Evolutionary conservation across 305 asterid genomes (phyloP), one percentile per base, ranked within the genome.

Genomic region (Solanum hybrid): DNA sequence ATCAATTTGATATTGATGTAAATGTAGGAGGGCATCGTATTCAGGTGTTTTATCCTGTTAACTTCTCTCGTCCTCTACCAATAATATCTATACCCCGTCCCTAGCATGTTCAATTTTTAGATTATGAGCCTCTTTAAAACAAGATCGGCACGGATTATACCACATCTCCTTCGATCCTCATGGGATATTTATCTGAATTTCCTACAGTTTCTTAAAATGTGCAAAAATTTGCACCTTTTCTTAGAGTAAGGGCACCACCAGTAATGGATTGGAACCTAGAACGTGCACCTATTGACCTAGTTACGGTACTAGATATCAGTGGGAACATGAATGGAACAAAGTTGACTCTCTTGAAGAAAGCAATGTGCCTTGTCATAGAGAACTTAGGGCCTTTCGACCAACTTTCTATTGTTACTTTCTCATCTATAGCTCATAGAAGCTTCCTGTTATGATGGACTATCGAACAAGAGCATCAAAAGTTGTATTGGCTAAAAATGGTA

Each of bases 241-340:
- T 82, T 64, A 69, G 90, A 9, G 40, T 89, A 33, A 39, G 14
- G 36, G 90, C 81, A 81, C 81, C 90, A 22, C 29, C 69, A 20
- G 18, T 82, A 36, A 37, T 67, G 40, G 90, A 37, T 67, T 37
- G 7, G n/a, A 39, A 82, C 88, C 12, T 89, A 14, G 46, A 89
- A 42, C 24, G 35, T 14, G 83, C 90, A 39, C 88, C 57, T 1
- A 80, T 89, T 39, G 83, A 67, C 73, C 51, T 89, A 20, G 88
- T 61, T 9, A n/a, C 24, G 14, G 88, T 80, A n/a, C 88, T 89
- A n/a, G 81, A 80, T 61, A 46, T 82, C 18, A 89, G 75, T 89
- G 75, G 90, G n/a, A 89, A 88, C 57, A 39, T 69, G 88, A 33
- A 46, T 11, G 90, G 90, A 40, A 16, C 73, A 67, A 89, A 89